Evolutionary conservation across 192 early-diverging fungal genomes (phyloP).

Genomic region (Coemansia sp.): DNA sequence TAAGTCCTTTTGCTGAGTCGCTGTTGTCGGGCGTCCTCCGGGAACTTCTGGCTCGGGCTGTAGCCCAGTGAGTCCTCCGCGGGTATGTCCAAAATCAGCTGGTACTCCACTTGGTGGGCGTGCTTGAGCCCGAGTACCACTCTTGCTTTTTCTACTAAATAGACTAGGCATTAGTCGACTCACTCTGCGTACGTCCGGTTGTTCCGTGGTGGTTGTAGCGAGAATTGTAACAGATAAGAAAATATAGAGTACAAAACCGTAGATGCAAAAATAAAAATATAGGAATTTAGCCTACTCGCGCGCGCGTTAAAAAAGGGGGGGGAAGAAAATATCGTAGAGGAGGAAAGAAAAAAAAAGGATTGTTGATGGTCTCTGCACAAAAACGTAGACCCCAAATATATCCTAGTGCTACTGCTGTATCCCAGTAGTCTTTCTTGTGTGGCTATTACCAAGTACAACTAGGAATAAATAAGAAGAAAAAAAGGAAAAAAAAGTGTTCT

Average conservation of each 20-base stretch:
- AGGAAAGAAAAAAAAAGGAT: neutral
- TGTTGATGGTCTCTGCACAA: neutral
- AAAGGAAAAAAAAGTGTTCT: neutral
- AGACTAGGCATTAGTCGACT: conserved; percentile 46
- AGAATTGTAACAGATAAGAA: conserved; percentile 12
- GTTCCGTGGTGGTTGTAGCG: conserved; percentile 2
- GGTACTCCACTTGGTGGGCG: conserved; percentile 49
- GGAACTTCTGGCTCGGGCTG: conserved; percentile 19
- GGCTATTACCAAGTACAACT: neutral
- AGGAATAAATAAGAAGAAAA: neutral
- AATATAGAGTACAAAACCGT: conserved; percentile 1
- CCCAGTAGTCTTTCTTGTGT: neutral
- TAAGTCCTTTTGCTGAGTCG: conserved; percentile 9
- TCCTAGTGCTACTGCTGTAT: conserved; percentile 8
- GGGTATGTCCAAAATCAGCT: conserved; percentile 38
- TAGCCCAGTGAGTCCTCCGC: conserved; percentile 35
- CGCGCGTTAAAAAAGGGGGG: conserved; percentile 4
- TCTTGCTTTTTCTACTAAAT: conserved; percentile 53
- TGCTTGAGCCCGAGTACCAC: conserved; percentile 25
- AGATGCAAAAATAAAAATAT: conserved; percentile 3
- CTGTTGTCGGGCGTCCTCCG: conserved; percentile 6
- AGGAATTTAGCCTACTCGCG: neutral
- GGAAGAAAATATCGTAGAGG: neutral
- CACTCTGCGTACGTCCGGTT: conserved; percentile 9
- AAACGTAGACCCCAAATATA: neutral